Percentiles rank a stretch among this genome's conserved stretches.
phyloP scores from a whole-genome alignment of 208 protist species.

The Trypanosoma lewisi region DNA sequence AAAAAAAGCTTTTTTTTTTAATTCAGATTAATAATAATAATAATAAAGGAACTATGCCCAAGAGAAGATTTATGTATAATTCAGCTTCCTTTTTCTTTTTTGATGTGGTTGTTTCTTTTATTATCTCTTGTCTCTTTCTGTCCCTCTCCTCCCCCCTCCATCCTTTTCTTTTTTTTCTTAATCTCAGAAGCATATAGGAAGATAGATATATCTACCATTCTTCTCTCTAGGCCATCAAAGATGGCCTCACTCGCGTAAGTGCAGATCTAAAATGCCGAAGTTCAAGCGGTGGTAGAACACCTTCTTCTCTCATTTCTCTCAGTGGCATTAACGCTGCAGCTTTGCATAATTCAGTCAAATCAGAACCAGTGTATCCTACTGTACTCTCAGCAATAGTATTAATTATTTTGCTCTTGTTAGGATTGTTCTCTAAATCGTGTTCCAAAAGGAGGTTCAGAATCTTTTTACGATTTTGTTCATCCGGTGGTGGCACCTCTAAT shows the following conservation, averaged over 20 bases:
- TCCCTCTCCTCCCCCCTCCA: no score
- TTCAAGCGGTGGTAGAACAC: conserved; percentile 49
- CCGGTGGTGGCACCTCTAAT: conserved; percentile 76
- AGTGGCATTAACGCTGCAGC: conserved; percentile 72
- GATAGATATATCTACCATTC: background rate
- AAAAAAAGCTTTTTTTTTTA: no score
- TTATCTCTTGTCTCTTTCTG: no score
- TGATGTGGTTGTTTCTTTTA: no score
- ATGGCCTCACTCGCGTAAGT: conserved; percentile 66
- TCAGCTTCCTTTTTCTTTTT: background rate
- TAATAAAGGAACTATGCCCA: no score
- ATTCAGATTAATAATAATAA: no score
- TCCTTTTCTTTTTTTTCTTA: no score
- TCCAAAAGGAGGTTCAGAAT: conserved; percentile 81
- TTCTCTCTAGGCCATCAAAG: conserved; percentile 10
- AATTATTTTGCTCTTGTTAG: conserved; percentile 52
- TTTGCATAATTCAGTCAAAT: conserved; percentile 93
- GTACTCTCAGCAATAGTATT: conserved; percentile 80
- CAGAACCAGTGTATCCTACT: conserved; percentile 87
- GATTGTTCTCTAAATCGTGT: conserved; percentile 52
- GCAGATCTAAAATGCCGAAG: conserved; percentile 74
- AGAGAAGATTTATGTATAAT: background rate
- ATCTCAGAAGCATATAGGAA: background rate
- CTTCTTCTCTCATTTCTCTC: conserved; percentile 42
- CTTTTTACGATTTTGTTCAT: conserved; percentile 45